Base-by-base conservation (phyloP, 2,329 filamentous ascomycete genomes). In the Aspergillus vadensis region DNA sequence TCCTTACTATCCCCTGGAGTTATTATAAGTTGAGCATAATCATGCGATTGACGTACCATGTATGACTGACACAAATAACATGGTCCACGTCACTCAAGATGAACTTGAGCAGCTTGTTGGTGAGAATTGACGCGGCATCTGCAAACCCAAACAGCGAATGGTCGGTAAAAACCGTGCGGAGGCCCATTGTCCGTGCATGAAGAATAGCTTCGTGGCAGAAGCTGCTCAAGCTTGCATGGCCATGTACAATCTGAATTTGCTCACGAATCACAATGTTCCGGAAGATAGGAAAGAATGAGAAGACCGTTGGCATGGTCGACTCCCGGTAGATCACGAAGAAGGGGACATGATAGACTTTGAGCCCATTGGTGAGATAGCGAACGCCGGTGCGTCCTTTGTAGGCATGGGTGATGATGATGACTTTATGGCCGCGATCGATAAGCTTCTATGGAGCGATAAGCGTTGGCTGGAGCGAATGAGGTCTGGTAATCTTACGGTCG, bases 211-310 rank as follows among this genome's bases (percentile, higher is more conserved):
- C 95, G 72, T 96, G 91, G 73, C 94, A 97, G 54, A 99, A 83
- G 73, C 88, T 96, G 76, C 92, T 97, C 63, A 99, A 82, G 73
- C 92, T 97, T 32, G 86, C 94, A 80, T 99, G 95, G n/a, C 94
- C 95, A 74, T 99, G 95, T 0, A 99, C 93, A 69, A 99, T 99
- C 76, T 98, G 90, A 68, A 99, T 97, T 62, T 89, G 86, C 77
- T 99, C 95, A 49, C 95, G 88, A 63, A 99, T 90, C 63, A 97
- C 86, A 69, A 99, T 98, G 69, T 98, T 96, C 59, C 95, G 88
- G 71, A 99, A 93, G n/a, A 97, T 88, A 9, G 96, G 95, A 70
- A 99, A 99, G 80, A 97, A 97, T 30, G 94, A 97, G 81, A 98
- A 98, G 72, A 99, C 92, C 5, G 96, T 98, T 0, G 95, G 95